phyloP scores from a whole-genome alignment of 2,329 filamentous ascomycete species.

The Aspergillus hiratsukae region DNA sequence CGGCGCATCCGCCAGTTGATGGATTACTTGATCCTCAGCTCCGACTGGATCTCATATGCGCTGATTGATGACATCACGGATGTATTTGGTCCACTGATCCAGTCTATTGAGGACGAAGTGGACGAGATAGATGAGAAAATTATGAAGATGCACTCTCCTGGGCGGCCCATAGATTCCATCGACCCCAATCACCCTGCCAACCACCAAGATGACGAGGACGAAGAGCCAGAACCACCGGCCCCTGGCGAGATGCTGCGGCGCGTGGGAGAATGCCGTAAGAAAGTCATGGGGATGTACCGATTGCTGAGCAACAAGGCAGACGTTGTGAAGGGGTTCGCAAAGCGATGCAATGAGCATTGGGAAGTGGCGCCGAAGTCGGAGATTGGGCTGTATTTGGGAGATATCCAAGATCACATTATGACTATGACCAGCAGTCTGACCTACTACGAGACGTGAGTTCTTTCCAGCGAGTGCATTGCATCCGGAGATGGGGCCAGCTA shows the following conservation, averaged over 20 bases:
- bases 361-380: constrained; percentile 91
- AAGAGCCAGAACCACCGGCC: constrained; percentile 39
- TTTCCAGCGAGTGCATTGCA: constrained; percentile 1
- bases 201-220: constrained; percentile 32
- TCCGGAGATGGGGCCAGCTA: constrained; percentile 5
- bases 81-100: constrained; percentile 87
- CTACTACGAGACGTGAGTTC: constrained; percentile 86
- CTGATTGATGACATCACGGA: constrained; percentile 98
- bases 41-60: constrained; percentile 98
- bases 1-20: constrained; percentile 87
- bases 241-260: constrained; percentile 80
- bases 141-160: constrained; percentile 67
- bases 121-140: constrained; percentile 96
- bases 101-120: constrained; percentile 90
- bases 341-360: constrained; percentile 97
- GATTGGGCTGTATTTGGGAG: constrained; percentile 94
- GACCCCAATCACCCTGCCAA: constrained; percentile 19
- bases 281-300: constrained; percentile 92
- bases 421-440: constrained; percentile 96
- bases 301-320: constrained; percentile 95
- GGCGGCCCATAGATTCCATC: constrained; percentile 28
- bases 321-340: constrained; percentile 98
- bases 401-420: constrained; percentile 98
- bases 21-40: constrained; percentile 87
- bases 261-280: constrained; percentile 91